Evolutionary conservation across 1,139 yeast genomes (phyloP), one percentile per base, ranked within the genome.

Genomic region (Kurtzmaniella quercitrusa): DNA sequence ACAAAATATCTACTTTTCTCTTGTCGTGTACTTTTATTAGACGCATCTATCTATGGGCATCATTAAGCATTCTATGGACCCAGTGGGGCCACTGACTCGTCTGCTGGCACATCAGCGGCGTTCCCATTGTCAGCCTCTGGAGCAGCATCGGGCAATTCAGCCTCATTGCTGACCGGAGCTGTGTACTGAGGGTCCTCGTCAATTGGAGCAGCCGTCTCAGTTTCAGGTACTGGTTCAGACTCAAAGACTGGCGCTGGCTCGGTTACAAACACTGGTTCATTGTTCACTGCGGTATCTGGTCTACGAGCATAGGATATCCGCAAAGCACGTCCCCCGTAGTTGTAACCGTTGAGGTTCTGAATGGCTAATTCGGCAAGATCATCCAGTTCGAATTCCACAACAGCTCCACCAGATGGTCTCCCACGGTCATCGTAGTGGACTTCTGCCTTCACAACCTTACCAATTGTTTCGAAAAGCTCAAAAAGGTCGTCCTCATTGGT

Each of bases 391-490:
- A 87, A 88, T 60, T 83, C 81, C 37, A 91, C 93, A 38, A 90
- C 93, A 7, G 95, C 97, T 51, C 76, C 70, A 36, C 98, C 98
- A 4, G 84, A 72, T 19, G 96, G 82, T 57, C 84, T 77, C 36
- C 95, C 95, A 29, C 68, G 68, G 3, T 73, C 64, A 55, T 79
- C 80, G 54, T 67, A 78, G 60, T 84, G 89, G 50, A 91, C 74
- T 62, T 89, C 96, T 17, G 97, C 97, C 43, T 75, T 75, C 38
- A 68, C 69, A 25, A 91, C 93, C 44, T 78, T 70, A 25, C 96
- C 96, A 43, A 90, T 81, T 27, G 95, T 85, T 59, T 85, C 94
- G 62, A 91, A 91, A 48, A 93, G 75, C 53, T 91, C 97, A 50
- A 75, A 80, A 53, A 93, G 76, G 63, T 93, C 98, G 47, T 85